Percentiles rank a stretch among this genome's conserved stretches.
Conservation (phyloP, 108 stramenopile species). For the Cyclotella choctawhatcheeana region DNA sequence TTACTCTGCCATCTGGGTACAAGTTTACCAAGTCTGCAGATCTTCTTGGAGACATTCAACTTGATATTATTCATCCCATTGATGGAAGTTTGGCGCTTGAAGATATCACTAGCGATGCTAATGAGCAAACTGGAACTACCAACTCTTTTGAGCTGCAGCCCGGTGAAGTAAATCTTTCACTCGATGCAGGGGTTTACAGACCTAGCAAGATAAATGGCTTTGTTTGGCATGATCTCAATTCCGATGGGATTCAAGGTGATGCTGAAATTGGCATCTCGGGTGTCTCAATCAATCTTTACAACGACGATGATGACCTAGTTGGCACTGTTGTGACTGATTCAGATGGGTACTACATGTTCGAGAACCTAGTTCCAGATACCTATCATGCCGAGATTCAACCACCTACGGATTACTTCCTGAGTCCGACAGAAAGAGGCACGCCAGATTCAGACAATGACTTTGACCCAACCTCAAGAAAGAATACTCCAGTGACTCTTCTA, state of each 20-base stretch:
- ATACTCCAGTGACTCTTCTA: constrained; percentile 13
- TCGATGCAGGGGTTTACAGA: constrained; percentile 40
- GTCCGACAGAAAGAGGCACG: constrained; percentile 17
- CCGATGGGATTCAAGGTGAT: constrained; percentile 25
- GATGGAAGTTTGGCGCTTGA: constrained; percentile 25
- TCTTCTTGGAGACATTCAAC: constrained; percentile 7
- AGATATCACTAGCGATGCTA: constrained; percentile 22
- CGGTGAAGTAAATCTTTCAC: constrained; percentile 26
- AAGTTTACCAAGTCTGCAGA: constrained; percentile 31
- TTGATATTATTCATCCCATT: neutral
- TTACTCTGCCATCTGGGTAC: constrained; percentile 30
- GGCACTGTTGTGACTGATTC: constrained; percentile 4
- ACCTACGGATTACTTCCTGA: constrained; percentile 36
- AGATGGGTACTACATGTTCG: constrained; percentile 20
- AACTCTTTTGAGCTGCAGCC: constrained; percentile 18
- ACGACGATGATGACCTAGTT: constrained; percentile 9
- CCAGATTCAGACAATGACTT: constrained; percentile 24
- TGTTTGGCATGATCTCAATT: constrained; percentile 42
- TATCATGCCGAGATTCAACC: constrained; percentile 26
- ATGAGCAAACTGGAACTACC: constrained; percentile 23
- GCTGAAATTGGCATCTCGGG: constrained; percentile 24
- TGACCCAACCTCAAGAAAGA: constrained; percentile 21
- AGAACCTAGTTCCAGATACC: constrained; percentile 19
- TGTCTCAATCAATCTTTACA: constrained; percentile 20
- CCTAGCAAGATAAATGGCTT: constrained; percentile 32